These are phyloP conservation scores for Xylariaceae sp. DNA, from an alignment of 2,329 filamentous ascomycete genomes.

Conservation along the genomic window DNA sequence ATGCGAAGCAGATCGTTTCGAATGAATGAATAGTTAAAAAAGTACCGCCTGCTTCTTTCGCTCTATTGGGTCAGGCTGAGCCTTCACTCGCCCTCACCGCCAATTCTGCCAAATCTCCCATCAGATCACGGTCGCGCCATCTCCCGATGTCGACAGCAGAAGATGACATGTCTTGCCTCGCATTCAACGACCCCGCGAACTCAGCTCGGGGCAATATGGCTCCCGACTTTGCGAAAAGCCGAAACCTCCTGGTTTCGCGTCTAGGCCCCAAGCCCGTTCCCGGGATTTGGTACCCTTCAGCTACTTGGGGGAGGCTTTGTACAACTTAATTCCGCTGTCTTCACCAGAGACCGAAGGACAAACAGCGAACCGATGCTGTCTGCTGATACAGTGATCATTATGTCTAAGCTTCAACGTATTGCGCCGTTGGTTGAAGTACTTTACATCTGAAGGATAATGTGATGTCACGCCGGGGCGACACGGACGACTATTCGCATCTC, in stretches of 20 bases:
- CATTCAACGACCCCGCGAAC: not conserved
- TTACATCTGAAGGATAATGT: no score
- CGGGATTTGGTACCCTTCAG: not conserved
- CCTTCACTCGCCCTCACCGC: not conserved
- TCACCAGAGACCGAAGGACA: not conserved
- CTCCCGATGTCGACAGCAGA: not conserved
- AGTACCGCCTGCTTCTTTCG: not conserved
- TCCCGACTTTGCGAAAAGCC: not conserved
- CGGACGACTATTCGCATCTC: not conserved
- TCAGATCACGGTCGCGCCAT: not conserved
- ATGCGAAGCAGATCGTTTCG: not conserved
- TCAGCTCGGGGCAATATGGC: not conserved
- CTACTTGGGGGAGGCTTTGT: not conserved
- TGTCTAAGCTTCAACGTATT: no score
- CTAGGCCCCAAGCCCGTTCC: not conserved
- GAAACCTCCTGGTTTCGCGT: not conserved
- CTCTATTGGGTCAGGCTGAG: not conserved
- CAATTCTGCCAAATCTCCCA: conserved; percentile 4
- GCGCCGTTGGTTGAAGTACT: no score
- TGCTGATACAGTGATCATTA: not conserved
- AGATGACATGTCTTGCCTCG: not conserved
- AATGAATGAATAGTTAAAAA: not conserved
- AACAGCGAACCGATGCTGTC: not conserved
- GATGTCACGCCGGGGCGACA: not conserved
- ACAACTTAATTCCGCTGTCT: no score